These are phyloP conservation scores for Apiosordaria backusii DNA, from an alignment of 495 filamentous ascomycete species.

Conservation along the genomic window DNA sequence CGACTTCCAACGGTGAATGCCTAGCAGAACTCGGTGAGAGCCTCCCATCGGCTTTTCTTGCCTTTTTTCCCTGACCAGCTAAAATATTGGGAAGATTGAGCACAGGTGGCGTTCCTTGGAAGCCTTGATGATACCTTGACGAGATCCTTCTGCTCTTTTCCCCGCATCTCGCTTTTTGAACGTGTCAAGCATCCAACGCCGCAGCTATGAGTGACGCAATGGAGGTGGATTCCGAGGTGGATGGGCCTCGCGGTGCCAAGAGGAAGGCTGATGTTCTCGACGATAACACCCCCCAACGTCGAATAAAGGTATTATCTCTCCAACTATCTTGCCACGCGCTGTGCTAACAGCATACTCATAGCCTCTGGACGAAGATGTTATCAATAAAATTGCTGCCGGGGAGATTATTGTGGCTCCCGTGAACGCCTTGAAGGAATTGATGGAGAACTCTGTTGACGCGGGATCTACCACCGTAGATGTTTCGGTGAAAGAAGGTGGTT, in stretches of 20 bases:
- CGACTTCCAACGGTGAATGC: neutral
- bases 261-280: conserved; percentile 49
- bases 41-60: neutral
- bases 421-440: conserved; percentile 94
- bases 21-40: neutral
- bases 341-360: conserved; percentile 33
- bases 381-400: conserved; percentile 99
- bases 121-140: neutral
- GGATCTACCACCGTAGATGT: conserved; percentile 90
- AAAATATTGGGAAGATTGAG: neutral
- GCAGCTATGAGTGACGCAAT: conserved; percentile 31
- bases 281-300: conserved; percentile 50
- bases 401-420: conserved; percentile 98
- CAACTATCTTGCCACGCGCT: neutral
- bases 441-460: conserved; percentile 97
- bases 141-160: neutral
- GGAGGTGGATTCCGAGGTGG: conserved; percentile 34
- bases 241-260: conserved; percentile 56
- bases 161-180: neutral
- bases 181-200: neutral
- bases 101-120: neutral
- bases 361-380: conserved; percentile 91
- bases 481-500: conserved; percentile 90
- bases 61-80: neutral
- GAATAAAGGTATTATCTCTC: conserved; percentile 54